Evolutionary conservation across 2,329 filamentous ascomycete species (phyloP).

Genomic region (Aspergillus chevalieri): DNA sequence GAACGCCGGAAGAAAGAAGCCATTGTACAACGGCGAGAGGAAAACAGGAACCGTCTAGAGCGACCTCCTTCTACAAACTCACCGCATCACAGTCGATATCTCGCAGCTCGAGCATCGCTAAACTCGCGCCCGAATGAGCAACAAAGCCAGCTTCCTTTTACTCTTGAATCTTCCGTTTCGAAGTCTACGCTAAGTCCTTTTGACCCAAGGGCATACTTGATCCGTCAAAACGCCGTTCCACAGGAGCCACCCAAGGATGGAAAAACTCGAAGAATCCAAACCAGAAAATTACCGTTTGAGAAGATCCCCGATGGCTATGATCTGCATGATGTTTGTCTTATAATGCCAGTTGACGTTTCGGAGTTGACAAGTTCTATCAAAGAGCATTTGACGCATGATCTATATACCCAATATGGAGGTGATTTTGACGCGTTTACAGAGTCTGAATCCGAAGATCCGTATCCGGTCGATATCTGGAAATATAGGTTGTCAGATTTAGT

Average conservation of each 20-base stretch:
- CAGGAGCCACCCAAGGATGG: neutral
- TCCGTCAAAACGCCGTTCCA: conserved; percentile 12
- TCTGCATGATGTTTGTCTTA: conserved; percentile 18
- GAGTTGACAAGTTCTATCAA: conserved; percentile 3
- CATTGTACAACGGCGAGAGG: conserved; percentile 20
- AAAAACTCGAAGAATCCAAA: conserved; percentile 13
- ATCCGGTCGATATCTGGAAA: conserved; percentile 13
- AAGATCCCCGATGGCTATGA: conserved; percentile 17
- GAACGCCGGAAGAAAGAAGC: conserved; percentile 33
- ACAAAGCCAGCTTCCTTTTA: neutral
- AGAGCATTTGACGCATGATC: conserved; percentile 9
- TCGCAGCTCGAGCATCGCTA: conserved; percentile 24
- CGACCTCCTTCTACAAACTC: conserved; percentile 9
- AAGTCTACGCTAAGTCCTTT: conserved; percentile 11
- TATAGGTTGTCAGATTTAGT: conserved; percentile 11
- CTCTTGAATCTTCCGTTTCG: neutral
- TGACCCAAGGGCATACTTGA: conserved; percentile 28
- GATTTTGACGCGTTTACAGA: conserved; percentile 8
- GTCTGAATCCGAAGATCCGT: conserved; percentile 3
- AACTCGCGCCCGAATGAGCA: neutral
- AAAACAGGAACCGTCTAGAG: conserved; percentile 6
- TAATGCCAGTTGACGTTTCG: conserved; percentile 1
- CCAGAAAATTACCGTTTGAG: conserved; percentile 25
- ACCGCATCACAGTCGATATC: conserved; percentile 27
- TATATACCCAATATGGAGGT: conserved; percentile 13